phyloP scores from a whole-genome alignment of 1,284 basidiomycete genomes.

The Rhodotorula sp. region DNA sequence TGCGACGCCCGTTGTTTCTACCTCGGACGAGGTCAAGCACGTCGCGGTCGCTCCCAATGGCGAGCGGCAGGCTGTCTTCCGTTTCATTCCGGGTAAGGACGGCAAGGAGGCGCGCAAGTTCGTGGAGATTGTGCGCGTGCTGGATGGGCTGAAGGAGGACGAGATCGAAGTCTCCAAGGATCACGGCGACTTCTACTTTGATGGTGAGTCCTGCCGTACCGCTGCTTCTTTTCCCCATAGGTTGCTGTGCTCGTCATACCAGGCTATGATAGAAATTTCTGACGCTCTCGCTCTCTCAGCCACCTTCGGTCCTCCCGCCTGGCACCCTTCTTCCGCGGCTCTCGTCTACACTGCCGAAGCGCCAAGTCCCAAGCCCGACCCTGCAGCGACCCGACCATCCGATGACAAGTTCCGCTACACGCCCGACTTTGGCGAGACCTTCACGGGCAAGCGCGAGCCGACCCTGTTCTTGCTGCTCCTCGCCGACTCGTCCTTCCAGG shows the following conservation, averaged over 20 bases:
- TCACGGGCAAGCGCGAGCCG: slow-evolving; percentile 33
- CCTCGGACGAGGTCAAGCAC: slow-evolving; percentile 21
- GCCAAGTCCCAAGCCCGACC: slow-evolving; percentile 8
- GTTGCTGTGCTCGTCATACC: slow-evolving; percentile 40
- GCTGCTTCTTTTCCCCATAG: neutral
- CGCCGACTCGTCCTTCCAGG: neutral
- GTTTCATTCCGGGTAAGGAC: slow-evolving; percentile 12
- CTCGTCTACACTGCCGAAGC: slow-evolving; percentile 43
- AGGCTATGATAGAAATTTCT: slow-evolving; percentile 54
- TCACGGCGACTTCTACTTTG: slow-evolving; percentile 64
- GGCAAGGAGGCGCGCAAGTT: slow-evolving; percentile 56
- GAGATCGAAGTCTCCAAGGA: slow-evolving; percentile 58
- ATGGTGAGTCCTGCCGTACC: slow-evolving; percentile 56
- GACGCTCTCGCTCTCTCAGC: slow-evolving; percentile 48
- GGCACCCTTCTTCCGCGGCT: slow-evolving; percentile 21
- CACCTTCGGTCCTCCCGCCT: slow-evolving; percentile 34
- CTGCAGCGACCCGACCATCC: neutral
- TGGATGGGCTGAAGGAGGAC: slow-evolving; percentile 54
- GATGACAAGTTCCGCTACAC: slow-evolving; percentile 33
- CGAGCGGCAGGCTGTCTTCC: slow-evolving; percentile 17
- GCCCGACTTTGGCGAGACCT: slow-evolving; percentile 42
- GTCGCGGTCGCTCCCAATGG: slow-evolving; percentile 22
- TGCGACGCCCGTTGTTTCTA: neutral
- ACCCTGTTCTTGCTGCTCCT: slow-evolving; percentile 37
- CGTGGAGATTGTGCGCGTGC: slow-evolving; percentile 64